Conservation (phyloP, 1,284 basidiomycete species). For the Apiotrichum gracile region DNA sequence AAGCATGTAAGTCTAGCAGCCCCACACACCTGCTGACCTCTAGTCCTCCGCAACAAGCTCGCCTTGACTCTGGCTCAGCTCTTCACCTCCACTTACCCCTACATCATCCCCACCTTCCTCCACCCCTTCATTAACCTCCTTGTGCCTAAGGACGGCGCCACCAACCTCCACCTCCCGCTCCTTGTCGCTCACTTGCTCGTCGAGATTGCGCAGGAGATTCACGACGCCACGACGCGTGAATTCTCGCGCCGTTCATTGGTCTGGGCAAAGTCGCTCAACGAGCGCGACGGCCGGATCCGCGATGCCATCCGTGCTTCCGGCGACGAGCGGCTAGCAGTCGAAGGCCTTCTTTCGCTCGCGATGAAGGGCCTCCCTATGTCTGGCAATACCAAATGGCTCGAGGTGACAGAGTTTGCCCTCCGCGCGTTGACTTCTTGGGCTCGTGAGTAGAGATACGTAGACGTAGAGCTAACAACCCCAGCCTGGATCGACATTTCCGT, state of each 20-base stretch:
- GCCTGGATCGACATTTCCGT: conserved; percentile 98
- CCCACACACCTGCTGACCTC: background rate
- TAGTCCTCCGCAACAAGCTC: conserved; percentile 76
- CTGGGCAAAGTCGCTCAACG: conserved; percentile 63
- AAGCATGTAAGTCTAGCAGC: conserved; percentile 37
- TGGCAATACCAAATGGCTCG: conserved; percentile 57
- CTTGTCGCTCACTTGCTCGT: conserved; percentile 81
- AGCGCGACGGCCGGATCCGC: conserved; percentile 72
- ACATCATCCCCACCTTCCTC: conserved; percentile 42
- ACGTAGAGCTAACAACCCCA: too few relatives aligned
- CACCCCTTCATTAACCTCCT: conserved; percentile 48
- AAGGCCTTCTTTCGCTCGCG: conserved; percentile 77
- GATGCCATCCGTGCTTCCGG: conserved; percentile 78
- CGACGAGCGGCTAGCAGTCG: conserved; percentile 81
- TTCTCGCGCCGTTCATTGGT: conserved; percentile 2
- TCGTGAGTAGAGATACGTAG: too few relatives aligned
- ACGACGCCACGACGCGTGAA: conserved; percentile 74
- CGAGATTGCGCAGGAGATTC: conserved; percentile 87
- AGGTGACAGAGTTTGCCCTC: conserved; percentile 82
- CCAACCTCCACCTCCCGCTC: conserved; percentile 64
- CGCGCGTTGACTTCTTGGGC: conserved; percentile 90
- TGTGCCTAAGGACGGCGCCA: conserved; percentile 25
- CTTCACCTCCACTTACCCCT: conserved; percentile 68
- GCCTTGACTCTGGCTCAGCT: conserved; percentile 94
- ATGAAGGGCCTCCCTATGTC: conserved; percentile 62